phyloP scores from a whole-genome alignment of 306 rosid species.

The Luffa acutangula region DNA sequence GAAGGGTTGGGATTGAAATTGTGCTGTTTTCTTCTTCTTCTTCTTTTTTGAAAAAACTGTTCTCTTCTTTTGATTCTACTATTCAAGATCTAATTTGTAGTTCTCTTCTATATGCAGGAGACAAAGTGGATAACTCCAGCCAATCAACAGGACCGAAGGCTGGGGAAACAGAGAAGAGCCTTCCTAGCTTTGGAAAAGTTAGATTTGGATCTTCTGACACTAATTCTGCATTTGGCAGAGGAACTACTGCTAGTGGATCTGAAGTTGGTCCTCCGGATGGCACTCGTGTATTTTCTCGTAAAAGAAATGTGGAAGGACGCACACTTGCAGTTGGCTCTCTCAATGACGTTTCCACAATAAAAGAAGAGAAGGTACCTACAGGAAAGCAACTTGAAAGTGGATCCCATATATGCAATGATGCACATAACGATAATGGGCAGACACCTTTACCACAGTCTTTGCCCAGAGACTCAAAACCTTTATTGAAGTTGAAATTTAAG shows the following conservation, averaged over 20 bases:
- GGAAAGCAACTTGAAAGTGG: constrained; percentile 53
- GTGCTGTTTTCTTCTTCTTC: neutral
- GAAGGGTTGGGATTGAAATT: neutral
- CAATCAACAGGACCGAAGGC: constrained; percentile 46
- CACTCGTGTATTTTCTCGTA: constrained; percentile 24
- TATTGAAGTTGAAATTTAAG: constrained; percentile 69
- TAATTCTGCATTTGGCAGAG: constrained; percentile 28
- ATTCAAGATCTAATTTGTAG: neutral
- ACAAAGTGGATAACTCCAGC: constrained; percentile 30
- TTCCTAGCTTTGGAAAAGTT: constrained; percentile 63
- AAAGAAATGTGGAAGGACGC: constrained; percentile 32
- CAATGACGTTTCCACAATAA: constrained; percentile 20
- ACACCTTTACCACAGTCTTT: constrained; percentile 36
- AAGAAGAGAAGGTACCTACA: constrained; percentile 32
- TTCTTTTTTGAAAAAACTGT: neutral
- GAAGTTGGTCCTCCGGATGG: constrained; percentile 30
- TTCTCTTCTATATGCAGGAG: constrained; percentile 35
- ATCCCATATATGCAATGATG: constrained; percentile 32
- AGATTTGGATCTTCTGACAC: constrained; percentile 42
- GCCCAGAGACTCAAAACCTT: constrained; percentile 71
- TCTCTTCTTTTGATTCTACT: neutral
- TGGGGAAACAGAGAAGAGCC: constrained; percentile 57
- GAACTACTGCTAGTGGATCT: constrained; percentile 36
- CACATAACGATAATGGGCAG: constrained; percentile 32
- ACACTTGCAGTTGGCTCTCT: constrained; percentile 20